phyloP scores from a whole-genome alignment of 2,329 filamentous ascomycete species.

The Erysiphe pulchra region DNA sequence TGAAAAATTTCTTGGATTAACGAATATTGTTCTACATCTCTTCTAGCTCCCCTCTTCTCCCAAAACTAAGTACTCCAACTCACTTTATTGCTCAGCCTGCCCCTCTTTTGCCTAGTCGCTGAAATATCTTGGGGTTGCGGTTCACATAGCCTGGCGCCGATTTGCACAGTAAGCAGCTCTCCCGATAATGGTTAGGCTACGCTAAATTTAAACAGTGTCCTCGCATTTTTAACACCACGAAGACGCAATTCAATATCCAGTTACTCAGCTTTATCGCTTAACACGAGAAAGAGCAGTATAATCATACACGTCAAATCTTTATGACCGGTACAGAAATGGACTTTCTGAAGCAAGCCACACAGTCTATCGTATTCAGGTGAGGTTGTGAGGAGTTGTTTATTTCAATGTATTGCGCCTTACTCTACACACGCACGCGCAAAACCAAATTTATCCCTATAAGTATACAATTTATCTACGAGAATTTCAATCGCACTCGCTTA shows the following conservation, averaged over 20 bases:
- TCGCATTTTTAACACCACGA: not conserved
- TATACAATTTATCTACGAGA: no score
- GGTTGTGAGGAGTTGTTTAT: conserved; percentile 1
- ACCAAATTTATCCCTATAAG: no score
- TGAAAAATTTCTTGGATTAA: no score
- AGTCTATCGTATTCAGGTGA: conserved; percentile 15
- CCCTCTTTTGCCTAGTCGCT: not conserved
- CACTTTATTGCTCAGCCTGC: no score
- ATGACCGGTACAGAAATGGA: conserved; percentile 13
- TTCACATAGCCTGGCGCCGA: not conserved
- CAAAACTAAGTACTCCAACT: no score
- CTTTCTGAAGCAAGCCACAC: conserved; percentile 14
- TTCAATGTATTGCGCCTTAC: not conserved
- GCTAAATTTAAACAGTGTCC: not conserved
- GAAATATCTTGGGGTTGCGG: not conserved
- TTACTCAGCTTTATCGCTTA: no score
- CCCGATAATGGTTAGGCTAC: not conserved
- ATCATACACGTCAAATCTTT: no score
- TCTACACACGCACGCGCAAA: no score
- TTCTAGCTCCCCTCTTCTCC: no score
- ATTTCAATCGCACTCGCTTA: no score
- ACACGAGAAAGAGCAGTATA: no score
- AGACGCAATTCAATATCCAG: not conserved
- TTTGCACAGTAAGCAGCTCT: not conserved
- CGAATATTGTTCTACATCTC: no score